phyloP scores from a whole-genome alignment of 2,329 filamentous ascomycete species.

The Diaporthe aspalathi region DNA sequence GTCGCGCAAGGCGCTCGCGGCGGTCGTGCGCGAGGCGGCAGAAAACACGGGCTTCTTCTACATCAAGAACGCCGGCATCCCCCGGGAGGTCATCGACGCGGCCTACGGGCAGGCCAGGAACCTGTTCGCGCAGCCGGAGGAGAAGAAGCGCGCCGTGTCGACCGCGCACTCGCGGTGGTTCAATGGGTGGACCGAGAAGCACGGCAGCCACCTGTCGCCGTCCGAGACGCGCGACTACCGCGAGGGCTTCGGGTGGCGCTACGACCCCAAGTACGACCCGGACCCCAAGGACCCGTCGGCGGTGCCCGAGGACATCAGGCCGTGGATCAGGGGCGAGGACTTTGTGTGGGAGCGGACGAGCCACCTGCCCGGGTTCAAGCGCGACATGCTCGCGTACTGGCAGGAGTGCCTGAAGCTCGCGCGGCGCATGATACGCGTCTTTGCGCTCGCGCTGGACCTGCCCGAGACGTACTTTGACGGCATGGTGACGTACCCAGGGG shows the following conservation, averaged over 20 bases:
- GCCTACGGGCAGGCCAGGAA: constrained; percentile 40
- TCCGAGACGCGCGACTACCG: constrained; percentile 48
- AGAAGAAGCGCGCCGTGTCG: constrained; percentile 45
- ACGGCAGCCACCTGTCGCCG: constrained; percentile 44
- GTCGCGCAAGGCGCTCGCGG: constrained; percentile 52
- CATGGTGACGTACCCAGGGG: constrained; percentile 41
- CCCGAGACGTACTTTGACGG: constrained; percentile 42
- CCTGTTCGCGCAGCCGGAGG: constrained; percentile 48
- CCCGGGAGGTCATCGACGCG: constrained; percentile 46
- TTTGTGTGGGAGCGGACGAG: constrained; percentile 44
- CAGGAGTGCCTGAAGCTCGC: constrained; percentile 42
- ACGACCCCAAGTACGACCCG: constrained; percentile 56
- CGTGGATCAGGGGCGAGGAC: constrained; percentile 39
- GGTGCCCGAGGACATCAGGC: constrained; percentile 26
- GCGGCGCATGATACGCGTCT: constrained; percentile 42
- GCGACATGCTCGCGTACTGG: constrained; percentile 43
- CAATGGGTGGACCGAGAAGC: constrained; percentile 51
- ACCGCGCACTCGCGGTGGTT: constrained; percentile 48
- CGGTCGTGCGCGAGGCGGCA: constrained; percentile 52
- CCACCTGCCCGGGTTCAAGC: constrained; percentile 42
- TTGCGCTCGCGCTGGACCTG: constrained; percentile 43
- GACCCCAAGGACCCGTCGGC: constrained; percentile 49
- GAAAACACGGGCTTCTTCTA: constrained; percentile 61
- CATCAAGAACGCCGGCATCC: constrained; percentile 57
- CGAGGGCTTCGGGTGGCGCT: constrained; percentile 49